phyloP scores from a whole-genome alignment of 257 asterid species.

The Solanum chiquidenum region DNA sequence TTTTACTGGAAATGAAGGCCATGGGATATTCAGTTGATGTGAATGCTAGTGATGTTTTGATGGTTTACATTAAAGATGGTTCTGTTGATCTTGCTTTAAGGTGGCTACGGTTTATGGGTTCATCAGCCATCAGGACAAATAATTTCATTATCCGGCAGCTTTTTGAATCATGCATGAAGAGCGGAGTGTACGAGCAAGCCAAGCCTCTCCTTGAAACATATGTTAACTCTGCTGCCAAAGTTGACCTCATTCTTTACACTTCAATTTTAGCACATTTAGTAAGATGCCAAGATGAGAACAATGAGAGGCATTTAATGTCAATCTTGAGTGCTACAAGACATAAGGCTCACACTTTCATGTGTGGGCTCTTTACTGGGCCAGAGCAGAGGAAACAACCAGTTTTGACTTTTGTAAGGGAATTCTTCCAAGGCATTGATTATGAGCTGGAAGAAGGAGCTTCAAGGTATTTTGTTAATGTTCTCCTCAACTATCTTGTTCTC shows the following conservation, averaged over 20 bases:
- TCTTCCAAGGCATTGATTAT: conserved; percentile 74
- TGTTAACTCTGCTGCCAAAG: conserved; percentile 64
- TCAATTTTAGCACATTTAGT: conserved; percentile 85
- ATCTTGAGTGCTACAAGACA: conserved; percentile 80
- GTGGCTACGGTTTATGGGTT: conserved; percentile 95
- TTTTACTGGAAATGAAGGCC: conserved; percentile 91
- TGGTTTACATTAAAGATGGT: conserved; percentile 89
- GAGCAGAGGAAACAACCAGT: conserved; percentile 88
- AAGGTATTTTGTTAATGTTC: conserved; percentile 82
- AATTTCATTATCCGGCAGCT: conserved; percentile 92
- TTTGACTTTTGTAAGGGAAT: conserved; percentile 77
- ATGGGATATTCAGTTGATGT: conserved; percentile 97
- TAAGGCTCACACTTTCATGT: conserved; percentile 79
- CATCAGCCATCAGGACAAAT: conserved; percentile 82
- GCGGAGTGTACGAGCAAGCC: conserved; percentile 74
- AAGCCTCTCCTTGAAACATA: conserved; percentile 89
- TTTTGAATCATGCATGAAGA: conserved; percentile 94
- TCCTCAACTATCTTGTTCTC: conserved; percentile 86
- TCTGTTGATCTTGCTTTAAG: conserved; percentile 86
- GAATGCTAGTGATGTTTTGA: conserved; percentile 91
- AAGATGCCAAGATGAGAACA: conserved; percentile 82
- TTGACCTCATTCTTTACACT: conserved; percentile 88
- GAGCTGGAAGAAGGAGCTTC: conserved; percentile 94
- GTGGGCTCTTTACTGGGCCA: conserved; percentile 89
- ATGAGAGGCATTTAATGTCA: conserved; percentile 90